Base-by-base conservation (phyloP, 768 basidiomycete species). In the Pilatotrama ljubarskyi region DNA sequence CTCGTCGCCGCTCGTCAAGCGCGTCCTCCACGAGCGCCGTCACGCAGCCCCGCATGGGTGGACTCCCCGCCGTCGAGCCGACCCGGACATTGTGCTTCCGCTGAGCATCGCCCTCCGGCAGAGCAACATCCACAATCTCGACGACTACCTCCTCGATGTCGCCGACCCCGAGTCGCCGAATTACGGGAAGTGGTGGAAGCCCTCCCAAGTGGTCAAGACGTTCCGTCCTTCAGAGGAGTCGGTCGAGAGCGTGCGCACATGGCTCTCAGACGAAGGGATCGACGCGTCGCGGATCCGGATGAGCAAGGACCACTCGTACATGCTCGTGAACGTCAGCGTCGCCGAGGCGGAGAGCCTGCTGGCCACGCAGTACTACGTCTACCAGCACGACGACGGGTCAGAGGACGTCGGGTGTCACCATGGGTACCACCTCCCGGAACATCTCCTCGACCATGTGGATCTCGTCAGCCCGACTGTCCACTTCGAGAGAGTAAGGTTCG, bases 401-500 rank as follows among this genome's bases (percentile, higher is more conserved):
- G 70, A 76, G 35, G 70, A 87, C 46, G 73, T 89, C 56, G 76
- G 80, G 83, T 59, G 86, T 85, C 15, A 83, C 80, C 55, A 80
- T 5, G 77, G 74, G 63, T 90, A 88, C 74, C 84, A 83, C 64
- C 79, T 91, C 15, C 88, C 89, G 0, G 75, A 76, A 48, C 62
- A 79, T 54, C 69, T 90, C 49, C 76, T 82, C 61, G 72, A 76
- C 4, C 86, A 89, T 65, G 70, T 90, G 51, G 86, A 88, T 25
- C 71, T 90, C 36, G 76, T 90, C 37, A 86, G 87, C 53, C 88
- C 89, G 0, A 90, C 89, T 1, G 87, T 87, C 0, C 82, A 84
- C 70, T 90, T 90, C 63, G 75, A 78, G 46, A 56, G 17, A 24
- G n/a, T 56, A 2, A 47, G 36, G 55, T 37, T 56, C 24, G 35